A percentile compares a stretch with the other conserved stretches of the same genome.
Evolutionary conservation across 257 asterid genomes (phyloP).

Genomic region (Solanum dulcamara): DNA sequence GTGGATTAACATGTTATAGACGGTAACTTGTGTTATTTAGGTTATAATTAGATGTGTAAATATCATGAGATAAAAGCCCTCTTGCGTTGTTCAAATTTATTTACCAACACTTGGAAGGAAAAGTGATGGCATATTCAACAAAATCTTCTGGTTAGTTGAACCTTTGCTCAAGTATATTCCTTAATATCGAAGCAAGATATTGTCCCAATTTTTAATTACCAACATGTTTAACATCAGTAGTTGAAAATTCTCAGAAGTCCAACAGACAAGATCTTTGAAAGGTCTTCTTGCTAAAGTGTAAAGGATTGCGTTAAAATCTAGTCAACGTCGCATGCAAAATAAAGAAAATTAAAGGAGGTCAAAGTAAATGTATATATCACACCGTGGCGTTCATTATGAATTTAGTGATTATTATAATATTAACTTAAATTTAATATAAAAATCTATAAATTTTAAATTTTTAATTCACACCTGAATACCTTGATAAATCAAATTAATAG

Average conservation of each 20-base stretch:
- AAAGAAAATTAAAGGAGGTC: background rate
- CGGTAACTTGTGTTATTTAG: no score
- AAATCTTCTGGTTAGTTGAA: background rate
- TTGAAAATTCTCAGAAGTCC: background rate
- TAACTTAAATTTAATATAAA: no score
- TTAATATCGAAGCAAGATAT: background rate
- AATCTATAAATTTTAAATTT: background rate
- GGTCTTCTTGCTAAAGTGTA: background rate
- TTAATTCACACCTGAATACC: background rate
- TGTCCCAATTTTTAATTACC: background rate
- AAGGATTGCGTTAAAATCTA: background rate
- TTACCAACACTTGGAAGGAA: no score
- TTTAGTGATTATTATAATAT: no score
- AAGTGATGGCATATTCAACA: background rate
- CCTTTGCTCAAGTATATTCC: background rate
- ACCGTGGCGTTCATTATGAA: background rate
- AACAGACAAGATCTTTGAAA: background rate
- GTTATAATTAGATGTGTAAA: background rate
- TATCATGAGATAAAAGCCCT: background rate
- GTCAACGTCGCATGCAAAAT: background rate
- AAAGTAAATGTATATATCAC: background rate
- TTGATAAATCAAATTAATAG: background rate
- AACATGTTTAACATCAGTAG: background rate
- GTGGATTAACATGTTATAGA: no score
- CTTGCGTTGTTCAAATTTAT: background rate